Conservation (phyloP, 2,329 filamentous ascomycete genomes). For the Rhinocladiella similis region DNA sequence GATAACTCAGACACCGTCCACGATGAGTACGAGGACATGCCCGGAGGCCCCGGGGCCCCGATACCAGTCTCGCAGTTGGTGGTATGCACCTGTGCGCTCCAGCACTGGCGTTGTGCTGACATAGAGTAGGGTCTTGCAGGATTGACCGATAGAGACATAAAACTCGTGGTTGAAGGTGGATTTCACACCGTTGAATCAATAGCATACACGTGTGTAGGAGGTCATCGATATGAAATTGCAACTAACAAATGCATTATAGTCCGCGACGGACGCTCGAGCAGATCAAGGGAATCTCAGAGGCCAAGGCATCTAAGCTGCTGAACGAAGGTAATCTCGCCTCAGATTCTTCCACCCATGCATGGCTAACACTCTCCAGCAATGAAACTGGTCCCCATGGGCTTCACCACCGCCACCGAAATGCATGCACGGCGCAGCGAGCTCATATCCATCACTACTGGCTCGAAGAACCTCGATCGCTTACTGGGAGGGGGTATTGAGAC, state of each 20-base stretch:
- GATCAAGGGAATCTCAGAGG: slow-evolving; percentile 96
- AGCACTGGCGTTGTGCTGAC: slow-evolving; percentile 7
- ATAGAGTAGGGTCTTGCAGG: slow-evolving; percentile 74
- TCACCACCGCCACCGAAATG: slow-evolving; percentile 99
- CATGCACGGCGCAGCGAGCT: slow-evolving; percentile 94
- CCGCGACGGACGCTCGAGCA: slow-evolving; percentile 78
- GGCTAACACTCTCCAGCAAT: slow-evolving; percentile 60
- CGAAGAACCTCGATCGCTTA: slow-evolving; percentile 93
- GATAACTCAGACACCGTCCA: slow-evolving; percentile 22
- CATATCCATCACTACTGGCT: slow-evolving; percentile 96
- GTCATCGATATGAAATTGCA: background rate
- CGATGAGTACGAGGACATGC: slow-evolving; percentile 62
- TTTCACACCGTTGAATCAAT: slow-evolving; percentile 95
- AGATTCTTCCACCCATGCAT: slow-evolving; percentile 11
- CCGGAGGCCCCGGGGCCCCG: slow-evolving; percentile 85
- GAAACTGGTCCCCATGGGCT: slow-evolving; percentile 97
- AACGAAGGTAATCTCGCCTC: slow-evolving; percentile 69
- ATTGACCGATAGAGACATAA: slow-evolving; percentile 92
- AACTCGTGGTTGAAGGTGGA: slow-evolving; percentile 85
- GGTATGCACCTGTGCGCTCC: slow-evolving; percentile 53
- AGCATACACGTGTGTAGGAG: slow-evolving; percentile 73
- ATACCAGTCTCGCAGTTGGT: slow-evolving; percentile 84
- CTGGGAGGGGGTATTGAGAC: slow-evolving; percentile 94
- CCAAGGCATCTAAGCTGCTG: slow-evolving; percentile 90
- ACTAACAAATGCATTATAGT: slow-evolving; percentile 38